Base-by-base conservation (phyloP, 495 filamentous ascomycete genomes). In the Pseudoneurospora amorphoporcata region DNA sequence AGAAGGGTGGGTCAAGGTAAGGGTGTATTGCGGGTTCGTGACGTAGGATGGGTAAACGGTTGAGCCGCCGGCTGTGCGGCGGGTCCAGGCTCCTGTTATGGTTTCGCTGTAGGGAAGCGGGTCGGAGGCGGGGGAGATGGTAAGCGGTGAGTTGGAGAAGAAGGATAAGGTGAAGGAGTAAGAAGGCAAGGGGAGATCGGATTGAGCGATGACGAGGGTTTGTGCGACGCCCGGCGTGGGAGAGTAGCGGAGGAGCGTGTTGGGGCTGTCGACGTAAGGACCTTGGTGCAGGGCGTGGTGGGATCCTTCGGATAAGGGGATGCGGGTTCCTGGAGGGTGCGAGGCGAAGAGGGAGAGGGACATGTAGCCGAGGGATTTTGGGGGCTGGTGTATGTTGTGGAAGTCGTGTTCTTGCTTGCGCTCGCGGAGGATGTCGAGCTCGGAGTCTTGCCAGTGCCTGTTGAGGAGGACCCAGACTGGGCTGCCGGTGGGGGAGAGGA, bases 221-320 rank as follows among this genome's bases (percentile, higher is more conserved):
- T 94, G 94, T 1, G 85, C 83, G 29, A 84, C 83, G 35, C 81
- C 68, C 77, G 23, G 88, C 77, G 35, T 86, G 73, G 92, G 85
- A 10, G 92, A 88, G 47, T 96, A 86, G 71, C 90, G 88, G 39
- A 95, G 89, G 16, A 98, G 88, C 12, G 91, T 96, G 78, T 98
- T 97, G 14, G 94, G 94, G 2, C 94, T 95, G 79, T 97, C 94
- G 42, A 98, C 94, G 75, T 91, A 97, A n/a, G 92, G 90, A 2
- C 91, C 90, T 53, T 90, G 87, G 75, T 91, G 83, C 2, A 82
- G 73, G 45, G 72, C 78, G 5, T 92, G 79, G 23, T 88, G 85
- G 29, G 53, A 65, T 10, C 85, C 87, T 70, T 95, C 92, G 70
- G 86, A 88, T 14, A 94, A 81, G 40, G 91, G 90, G 2, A 98